These are phyloP conservation scores for Silybum marianum DNA, from an alignment of 129 eudicot genomes.

Conservation along the genomic window DNA sequence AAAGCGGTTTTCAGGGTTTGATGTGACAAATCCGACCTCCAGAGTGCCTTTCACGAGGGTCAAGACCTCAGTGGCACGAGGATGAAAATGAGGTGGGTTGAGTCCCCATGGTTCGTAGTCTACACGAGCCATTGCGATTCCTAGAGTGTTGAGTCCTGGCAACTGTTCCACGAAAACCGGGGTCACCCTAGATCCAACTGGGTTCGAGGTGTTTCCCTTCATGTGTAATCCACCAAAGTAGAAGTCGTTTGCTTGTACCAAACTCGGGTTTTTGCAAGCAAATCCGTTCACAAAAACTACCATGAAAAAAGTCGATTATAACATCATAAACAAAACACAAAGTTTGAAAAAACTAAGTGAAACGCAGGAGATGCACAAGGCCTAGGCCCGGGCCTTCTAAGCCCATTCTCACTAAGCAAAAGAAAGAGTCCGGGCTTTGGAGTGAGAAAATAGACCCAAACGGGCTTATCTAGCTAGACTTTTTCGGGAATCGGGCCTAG, in stretches of 20 bases:
- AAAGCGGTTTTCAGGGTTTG: slow-evolving; percentile 32
- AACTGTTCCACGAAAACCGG: slow-evolving; percentile 31
- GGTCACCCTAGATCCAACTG: slow-evolving; percentile 22
- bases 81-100: slow-evolving; percentile 43
- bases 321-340: neutral
- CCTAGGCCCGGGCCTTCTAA: neutral
- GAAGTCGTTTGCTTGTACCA: slow-evolving; percentile 33
- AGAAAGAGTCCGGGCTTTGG: no score
- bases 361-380: neutral
- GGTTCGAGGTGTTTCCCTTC: slow-evolving; percentile 33
- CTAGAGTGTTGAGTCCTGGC: slow-evolving; percentile 44
- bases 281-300: slow-evolving; percentile 35
- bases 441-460: neutral
- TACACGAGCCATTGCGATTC: slow-evolving; percentile 37
- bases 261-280: slow-evolving; percentile 36
- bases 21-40: slow-evolving; percentile 43
- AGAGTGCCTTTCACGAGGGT: slow-evolving; percentile 38
- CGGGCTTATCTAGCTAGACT: no score
- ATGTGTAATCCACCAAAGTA: slow-evolving; percentile 35
- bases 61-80: slow-evolving; percentile 40
- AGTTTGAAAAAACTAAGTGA: neutral
- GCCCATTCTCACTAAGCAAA: neutral
- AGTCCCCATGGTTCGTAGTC: slow-evolving; percentile 40
- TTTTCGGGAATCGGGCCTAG: no score
- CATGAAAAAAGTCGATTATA: neutral